A percentile compares a stretch with the other conserved stretches of the same genome.
phyloP scores from a whole-genome alignment of 306 rosid species.

The Macrotyloma uniflorum region DNA sequence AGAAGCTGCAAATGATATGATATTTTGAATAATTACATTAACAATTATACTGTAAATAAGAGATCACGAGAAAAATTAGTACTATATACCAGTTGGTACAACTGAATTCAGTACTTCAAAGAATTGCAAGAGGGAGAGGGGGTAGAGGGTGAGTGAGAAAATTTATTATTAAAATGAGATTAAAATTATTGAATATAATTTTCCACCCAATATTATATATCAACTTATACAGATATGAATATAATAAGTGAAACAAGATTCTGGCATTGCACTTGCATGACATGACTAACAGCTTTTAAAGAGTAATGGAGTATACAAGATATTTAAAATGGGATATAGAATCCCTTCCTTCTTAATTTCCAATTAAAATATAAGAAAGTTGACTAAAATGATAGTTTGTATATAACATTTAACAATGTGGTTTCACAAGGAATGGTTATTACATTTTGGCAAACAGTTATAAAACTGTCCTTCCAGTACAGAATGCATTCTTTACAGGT shows the following conservation, averaged over 20 bases:
- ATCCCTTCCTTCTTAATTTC: neutral
- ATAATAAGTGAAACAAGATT: slow-evolving; percentile 7
- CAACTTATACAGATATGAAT: neutral
- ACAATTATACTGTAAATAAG: slow-evolving; percentile 7
- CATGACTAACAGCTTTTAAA: neutral
- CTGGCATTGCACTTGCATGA: neutral
- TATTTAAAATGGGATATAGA: neutral
- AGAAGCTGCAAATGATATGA: neutral
- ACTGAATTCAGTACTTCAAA: slow-evolving; percentile 1
- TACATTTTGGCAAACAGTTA: no score
- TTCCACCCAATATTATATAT: neutral
- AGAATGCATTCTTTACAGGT: no score
- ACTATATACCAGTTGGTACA: slow-evolving; percentile 7
- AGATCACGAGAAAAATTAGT: slow-evolving; percentile 17
- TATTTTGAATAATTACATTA: slow-evolving; percentile 10
- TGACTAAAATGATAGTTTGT: neutral
- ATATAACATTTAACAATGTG: no score
- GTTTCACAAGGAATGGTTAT: no score
- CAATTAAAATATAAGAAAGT: neutral
- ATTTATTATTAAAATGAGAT: neutral
- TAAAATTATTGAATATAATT: slow-evolving; percentile 12
- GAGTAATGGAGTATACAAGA: no score
- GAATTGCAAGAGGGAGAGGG: neutral
- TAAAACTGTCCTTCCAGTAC: no score
- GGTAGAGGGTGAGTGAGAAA: neutral